phyloP scores from a whole-genome alignment of 2,329 filamentous ascomycete species.

The Pseudocercospora eumusae region DNA sequence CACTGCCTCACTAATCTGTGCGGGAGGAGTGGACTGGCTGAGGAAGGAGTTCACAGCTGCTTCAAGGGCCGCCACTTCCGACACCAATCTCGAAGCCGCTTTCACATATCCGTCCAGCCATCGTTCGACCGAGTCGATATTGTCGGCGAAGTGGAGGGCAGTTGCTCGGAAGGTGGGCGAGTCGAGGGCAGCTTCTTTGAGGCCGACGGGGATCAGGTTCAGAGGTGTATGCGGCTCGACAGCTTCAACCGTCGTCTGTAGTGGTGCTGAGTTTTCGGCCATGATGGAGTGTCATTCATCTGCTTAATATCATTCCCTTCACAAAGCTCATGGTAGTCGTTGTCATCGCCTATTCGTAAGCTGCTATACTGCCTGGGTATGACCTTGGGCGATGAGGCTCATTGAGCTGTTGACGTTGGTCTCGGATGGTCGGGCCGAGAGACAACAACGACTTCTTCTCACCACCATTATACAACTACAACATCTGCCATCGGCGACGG shows the following conservation, averaged over 20 bases:
- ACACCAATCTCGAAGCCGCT: slow-evolving; percentile 61
- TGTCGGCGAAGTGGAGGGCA: slow-evolving; percentile 82
- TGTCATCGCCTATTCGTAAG: neutral
- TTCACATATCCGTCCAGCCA: slow-evolving; percentile 79
- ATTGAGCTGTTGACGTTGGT: too few relatives aligned
- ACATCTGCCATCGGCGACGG: too few relatives aligned
- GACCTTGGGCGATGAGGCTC: too few relatives aligned
- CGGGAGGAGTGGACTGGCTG: slow-evolving; percentile 70
- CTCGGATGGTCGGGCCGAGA: too few relatives aligned
- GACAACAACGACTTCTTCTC: too few relatives aligned
- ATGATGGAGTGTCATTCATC: neutral
- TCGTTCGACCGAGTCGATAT: slow-evolving; percentile 85
- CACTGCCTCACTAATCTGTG: slow-evolving; percentile 74
- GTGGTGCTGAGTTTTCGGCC: neutral
- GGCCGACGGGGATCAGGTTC: slow-evolving; percentile 47
- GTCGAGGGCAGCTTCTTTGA: slow-evolving; percentile 94
- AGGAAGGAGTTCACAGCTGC: slow-evolving; percentile 76
- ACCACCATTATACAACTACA: too few relatives aligned
- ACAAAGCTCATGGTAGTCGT: neutral
- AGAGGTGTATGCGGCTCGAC: slow-evolving; percentile 20
- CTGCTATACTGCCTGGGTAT: too few relatives aligned
- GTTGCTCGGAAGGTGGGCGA: slow-evolving; percentile 93
- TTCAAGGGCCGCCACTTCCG: slow-evolving; percentile 73
- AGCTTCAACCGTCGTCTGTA: neutral
- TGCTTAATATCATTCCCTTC: neutral